Base-by-base conservation (phyloP, 2,329 filamentous ascomycete genomes). In the Coniochaeta prunicola region DNA sequence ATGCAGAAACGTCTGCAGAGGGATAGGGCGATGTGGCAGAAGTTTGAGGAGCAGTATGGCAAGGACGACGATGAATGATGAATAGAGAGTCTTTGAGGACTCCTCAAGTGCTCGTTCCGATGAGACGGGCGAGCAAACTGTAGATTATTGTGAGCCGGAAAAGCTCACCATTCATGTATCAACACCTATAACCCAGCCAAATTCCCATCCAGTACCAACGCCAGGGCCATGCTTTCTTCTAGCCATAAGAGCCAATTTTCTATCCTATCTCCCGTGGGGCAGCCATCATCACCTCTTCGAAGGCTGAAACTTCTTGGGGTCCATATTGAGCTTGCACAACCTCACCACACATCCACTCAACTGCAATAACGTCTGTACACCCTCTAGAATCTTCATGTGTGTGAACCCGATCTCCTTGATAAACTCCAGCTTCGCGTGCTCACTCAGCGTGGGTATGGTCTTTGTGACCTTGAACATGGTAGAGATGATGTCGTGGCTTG, bases 401-500 rank as follows among this genome's bases (percentile, higher is more conserved):
- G 94, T 96, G 74, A 97, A 97, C 57, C 94, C 94, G 73, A 99
- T 99, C 76, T 97, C 94, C 76, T 92, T 93, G 76, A 97, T 96
- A 67, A 97, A 99, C 71, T 97, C 93, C 62, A 99, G 80, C 77
- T 97, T 97, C 17, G 92, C 87, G 73, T 97, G 92, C 75, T 99
- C 94, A 65, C 91, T 94, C 59, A 99, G 77, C 1, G 89, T 91
- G 1, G 91, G 90, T 60, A 97, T 92, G 1, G 92, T 96, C 79
- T 97, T 99, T 53, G 94, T 97, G 61, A 99, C 94, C 69, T 89
- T 88, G 80, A 99, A 97, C 94, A 99, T 99, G 62, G 93, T 99
- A 76, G 90, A 96, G 73, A 99, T 96, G 67, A 99, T 96, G 73
- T 99, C 94, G 76, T 99, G 93, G 66, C 91, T 96, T n/a, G 91